Conservation (phyloP, 2,329 filamentous ascomycete genomes). For the Talaromyces sp. region DNA sequence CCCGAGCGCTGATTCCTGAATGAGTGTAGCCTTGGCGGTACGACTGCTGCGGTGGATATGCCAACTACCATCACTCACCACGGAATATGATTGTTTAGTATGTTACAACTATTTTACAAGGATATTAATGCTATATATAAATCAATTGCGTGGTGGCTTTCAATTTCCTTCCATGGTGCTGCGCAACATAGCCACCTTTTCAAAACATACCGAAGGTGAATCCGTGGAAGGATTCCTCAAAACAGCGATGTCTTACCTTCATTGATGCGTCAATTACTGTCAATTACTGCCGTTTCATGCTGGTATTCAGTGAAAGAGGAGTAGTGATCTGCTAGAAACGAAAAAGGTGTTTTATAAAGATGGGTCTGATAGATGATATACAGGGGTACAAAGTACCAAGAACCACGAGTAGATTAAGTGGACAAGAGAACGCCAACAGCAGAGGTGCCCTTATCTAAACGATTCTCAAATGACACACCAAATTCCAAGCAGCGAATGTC, state of each 20-base stretch:
- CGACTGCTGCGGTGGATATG: neutral
- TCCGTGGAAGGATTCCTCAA: neutral
- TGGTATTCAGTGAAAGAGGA: neutral
- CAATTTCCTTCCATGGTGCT: neutral
- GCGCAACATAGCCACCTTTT: neutral
- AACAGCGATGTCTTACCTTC: neutral
- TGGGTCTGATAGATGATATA: conserved; percentile 40
- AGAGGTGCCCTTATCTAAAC: conserved; percentile 33
- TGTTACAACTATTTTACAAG: neutral
- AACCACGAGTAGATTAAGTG: conserved; percentile 38
- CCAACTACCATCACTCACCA: neutral
- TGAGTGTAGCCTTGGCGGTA: conserved; percentile 11
- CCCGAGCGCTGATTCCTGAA: neutral
- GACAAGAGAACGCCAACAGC: conserved; percentile 34
- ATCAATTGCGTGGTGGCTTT: neutral
- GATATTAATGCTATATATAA: neutral
- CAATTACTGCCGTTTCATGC: neutral
- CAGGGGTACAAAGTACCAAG: conserved; percentile 40
- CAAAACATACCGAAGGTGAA: neutral
- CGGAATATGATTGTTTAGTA: neutral
- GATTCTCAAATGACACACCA: conserved; percentile 29
- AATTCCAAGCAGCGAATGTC: conserved; percentile 32
- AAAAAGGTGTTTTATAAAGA: conserved; percentile 17
- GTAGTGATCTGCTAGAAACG: neutral
- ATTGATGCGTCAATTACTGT: neutral